Base-by-base conservation (phyloP, 2,329 filamentous ascomycete species). In the Fonsecaea erecta region DNA sequence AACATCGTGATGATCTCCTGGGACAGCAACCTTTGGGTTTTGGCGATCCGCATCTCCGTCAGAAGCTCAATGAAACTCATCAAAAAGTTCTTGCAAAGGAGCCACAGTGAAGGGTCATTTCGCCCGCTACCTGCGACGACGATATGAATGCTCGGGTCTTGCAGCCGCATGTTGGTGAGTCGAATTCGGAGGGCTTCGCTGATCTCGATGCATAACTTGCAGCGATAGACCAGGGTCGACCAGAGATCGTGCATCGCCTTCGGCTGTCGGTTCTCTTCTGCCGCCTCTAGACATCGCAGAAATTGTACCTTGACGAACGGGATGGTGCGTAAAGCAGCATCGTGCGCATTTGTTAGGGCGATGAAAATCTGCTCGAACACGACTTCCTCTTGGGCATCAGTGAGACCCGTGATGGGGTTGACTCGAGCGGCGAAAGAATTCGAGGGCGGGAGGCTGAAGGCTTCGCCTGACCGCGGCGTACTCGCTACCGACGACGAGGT, bases 381-480 rank as follows among this genome's bases (percentile, higher is more conserved):
- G 16, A 86, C 84, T 71, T 96, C 92, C 68, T 96, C 92, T 69
- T 92, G 90, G 1, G 85, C 85, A 63, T 86, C 84, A 53, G 86
- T 84, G 56, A 88, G 86, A 57, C 92, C 90, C 9, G 80, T 83
- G 52, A 86, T 75, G 7, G 81, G 79, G 53, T 82, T 82, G 51
- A 84, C 83, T 48, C 84, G 81, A 81, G 79, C 60, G 82, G 76
- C 26, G 77, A 81, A 30, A 80, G 77, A 18, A 77, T 79, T 62
- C 80, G 74, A 71, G 73, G 72, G 77, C 68, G 82, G 80, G 0
- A 88, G 87, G 1, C 82, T 84, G 74, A 95, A 96, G 0, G 91
- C 92, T 72, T 96, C 92, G 51, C 89, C 90, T 7, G 92, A 96
- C 26, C 91, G 88, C 52, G 92, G 92, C 0, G 92, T 96, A n/a